Evolutionary conservation across 2,329 filamentous ascomycete genomes (phyloP).

Genomic region (Corinectria fuckeliana): DNA sequence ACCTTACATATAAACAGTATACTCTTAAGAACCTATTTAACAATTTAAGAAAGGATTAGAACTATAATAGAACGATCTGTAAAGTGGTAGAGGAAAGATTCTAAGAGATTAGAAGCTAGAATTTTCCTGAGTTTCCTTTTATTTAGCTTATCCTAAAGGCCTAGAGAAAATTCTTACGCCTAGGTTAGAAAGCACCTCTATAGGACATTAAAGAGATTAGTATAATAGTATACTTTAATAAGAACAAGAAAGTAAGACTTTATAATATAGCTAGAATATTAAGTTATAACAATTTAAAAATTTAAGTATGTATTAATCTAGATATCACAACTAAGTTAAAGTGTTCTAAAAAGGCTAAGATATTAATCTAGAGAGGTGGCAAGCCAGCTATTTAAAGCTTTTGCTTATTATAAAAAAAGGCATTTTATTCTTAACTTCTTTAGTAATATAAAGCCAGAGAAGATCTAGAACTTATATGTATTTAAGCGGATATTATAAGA

Average conservation of each 20-base stretch:
- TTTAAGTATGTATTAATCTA: not conserved
- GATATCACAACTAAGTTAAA: not conserved
- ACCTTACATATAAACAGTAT: not conserved
- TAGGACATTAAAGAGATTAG: not conserved
- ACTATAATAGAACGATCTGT: not conserved
- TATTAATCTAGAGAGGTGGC: not conserved
- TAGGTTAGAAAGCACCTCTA: not conserved
- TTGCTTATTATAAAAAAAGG: not conserved
- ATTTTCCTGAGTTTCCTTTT: not conserved
- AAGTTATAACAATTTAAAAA: not conserved
- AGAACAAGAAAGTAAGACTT: not conserved
- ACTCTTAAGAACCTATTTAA: not conserved
- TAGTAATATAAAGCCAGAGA: not conserved
- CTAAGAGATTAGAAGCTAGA: not conserved
- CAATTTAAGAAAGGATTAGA: slow-evolving; percentile 8
- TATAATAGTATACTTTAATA: not conserved
- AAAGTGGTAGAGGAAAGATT: not conserved
- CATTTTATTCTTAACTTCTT: not conserved
- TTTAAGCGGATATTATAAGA: not conserved
- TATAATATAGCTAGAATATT: not conserved
- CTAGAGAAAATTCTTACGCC: not conserved
- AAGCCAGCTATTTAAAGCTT: not conserved
- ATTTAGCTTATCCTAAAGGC: not conserved
- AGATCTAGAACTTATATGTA: not conserved
- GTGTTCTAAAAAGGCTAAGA: not conserved